These are phyloP conservation scores for Magnaporthiopsis rhizophila DNA, from an alignment of 2,329 filamentous ascomycete species.

Conservation along the genomic window DNA sequence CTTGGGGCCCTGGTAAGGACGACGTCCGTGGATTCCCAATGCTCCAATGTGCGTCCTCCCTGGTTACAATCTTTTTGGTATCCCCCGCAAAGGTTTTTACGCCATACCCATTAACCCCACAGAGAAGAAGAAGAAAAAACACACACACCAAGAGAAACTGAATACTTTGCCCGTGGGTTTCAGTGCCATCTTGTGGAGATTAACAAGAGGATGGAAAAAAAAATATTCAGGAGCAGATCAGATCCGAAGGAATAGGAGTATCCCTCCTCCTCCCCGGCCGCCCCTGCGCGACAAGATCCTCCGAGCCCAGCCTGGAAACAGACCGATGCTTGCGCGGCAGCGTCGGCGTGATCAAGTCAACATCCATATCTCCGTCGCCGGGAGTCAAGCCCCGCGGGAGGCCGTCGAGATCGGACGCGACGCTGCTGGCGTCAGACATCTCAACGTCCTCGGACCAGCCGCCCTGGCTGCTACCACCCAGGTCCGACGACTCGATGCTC, in stretches of 20 bases:
- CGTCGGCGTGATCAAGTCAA: slow-evolving; percentile 9
- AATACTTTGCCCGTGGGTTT: background rate
- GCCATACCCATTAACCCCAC: background rate
- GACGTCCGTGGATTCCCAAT: no score
- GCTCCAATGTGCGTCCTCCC: background rate
- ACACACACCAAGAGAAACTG: background rate
- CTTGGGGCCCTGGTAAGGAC: background rate
- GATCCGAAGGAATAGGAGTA: slow-evolving; percentile 19
- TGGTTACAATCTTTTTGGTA: background rate
- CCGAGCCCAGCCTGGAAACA: slow-evolving; percentile 12
- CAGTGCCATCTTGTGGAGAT: background rate
- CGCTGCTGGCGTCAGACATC: slow-evolving; percentile 9
- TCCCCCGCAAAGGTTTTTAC: background rate
- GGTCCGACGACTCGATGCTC: slow-evolving; percentile 8
- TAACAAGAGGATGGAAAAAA: background rate
- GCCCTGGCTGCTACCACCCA: slow-evolving; percentile 4
- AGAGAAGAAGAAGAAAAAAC: background rate
- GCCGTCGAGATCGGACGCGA: slow-evolving; percentile 1
- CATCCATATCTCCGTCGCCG: slow-evolving; percentile 20
- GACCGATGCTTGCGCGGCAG: slow-evolving; percentile 4
- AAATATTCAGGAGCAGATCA: background rate
- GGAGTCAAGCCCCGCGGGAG: slow-evolving; percentile 11
- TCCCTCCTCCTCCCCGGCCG: slow-evolving; percentile 24
- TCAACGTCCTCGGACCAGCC: slow-evolving; percentile 8
- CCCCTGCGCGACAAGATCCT: slow-evolving; percentile 17